Conservation (phyloP, 495 filamentous ascomycete species). For the Aspergillus carlsbadensis region DNA sequence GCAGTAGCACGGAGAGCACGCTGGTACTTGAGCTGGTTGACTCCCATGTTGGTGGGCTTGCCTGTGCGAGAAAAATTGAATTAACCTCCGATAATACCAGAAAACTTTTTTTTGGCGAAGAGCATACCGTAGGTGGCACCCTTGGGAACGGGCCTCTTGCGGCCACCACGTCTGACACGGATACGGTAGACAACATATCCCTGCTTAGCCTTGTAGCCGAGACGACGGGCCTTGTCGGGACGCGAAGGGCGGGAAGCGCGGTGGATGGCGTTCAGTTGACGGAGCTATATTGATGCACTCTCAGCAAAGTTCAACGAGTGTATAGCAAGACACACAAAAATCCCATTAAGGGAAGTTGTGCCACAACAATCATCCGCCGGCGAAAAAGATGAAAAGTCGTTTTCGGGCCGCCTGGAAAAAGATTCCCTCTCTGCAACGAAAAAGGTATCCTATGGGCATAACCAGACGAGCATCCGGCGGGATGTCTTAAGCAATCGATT, state of each 20-base stretch:
- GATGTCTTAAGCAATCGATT: constrained; percentile 48
- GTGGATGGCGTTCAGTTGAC: constrained; percentile 98
- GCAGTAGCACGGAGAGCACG: constrained; percentile 94
- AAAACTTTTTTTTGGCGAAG: no score
- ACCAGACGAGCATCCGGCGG: constrained; percentile 46
- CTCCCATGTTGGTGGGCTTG: constrained; percentile 99
- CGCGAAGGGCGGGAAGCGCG: constrained; percentile 96
- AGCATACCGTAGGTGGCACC: constrained; percentile 94
- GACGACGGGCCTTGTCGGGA: constrained; percentile 98
- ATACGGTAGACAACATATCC: constrained; percentile 99
- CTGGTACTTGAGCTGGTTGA: constrained; percentile 99
- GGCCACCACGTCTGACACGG: constrained; percentile 94
- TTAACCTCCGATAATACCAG: no score
- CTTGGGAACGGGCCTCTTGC: constrained; percentile 94
- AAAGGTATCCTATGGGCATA: constrained; percentile 43
- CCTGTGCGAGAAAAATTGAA: constrained; percentile 48
- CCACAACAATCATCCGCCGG: constrained; percentile 51
- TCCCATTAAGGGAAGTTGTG: constrained; percentile 28
- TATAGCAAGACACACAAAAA: constrained; percentile 73
- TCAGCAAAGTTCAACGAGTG: constrained; percentile 99
- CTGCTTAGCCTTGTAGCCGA: constrained; percentile 99
- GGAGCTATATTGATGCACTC: constrained; percentile 99
- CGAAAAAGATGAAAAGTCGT: constrained; percentile 28
- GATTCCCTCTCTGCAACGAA: constrained; percentile 23
- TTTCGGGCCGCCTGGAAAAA: constrained; percentile 39